Evolutionary conservation across 139 green algal genomes (phyloP).

Genomic region (Picochlorum sp.): DNA sequence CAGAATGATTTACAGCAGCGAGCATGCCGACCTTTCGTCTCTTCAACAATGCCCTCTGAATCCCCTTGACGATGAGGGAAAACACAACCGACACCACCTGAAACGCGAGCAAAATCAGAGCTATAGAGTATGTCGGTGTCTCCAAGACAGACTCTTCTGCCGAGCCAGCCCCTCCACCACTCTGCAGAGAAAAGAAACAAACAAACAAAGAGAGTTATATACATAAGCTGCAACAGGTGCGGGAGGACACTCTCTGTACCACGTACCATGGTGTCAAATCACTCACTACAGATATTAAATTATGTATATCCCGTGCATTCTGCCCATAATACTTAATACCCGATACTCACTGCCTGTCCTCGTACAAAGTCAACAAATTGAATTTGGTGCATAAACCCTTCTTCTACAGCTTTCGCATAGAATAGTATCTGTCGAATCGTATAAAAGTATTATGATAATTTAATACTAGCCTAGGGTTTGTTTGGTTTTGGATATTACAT

Average conservation of each 20-base stretch:
- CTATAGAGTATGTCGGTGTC: not conserved
- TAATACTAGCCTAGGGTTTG: too few species aligned
- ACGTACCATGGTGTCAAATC: too few species aligned
- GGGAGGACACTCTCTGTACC: too few species aligned
- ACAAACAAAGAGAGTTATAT: too few species aligned
- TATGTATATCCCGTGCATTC: too few species aligned
- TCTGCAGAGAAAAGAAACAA: not conserved
- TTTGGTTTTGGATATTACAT: too few species aligned
- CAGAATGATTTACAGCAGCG: conserved; percentile 2
- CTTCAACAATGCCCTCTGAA: not conserved
- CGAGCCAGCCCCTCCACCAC: not conserved
- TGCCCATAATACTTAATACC: not conserved
- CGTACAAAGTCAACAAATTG: not conserved
- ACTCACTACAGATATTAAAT: too few species aligned
- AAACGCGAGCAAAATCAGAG: conserved; percentile 1
- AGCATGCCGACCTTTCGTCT: not conserved
- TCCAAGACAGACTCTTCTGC: not conserved
- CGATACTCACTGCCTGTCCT: not conserved
- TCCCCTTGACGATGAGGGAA: not conserved
- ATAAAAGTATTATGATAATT: too few species aligned
- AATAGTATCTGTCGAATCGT: too few species aligned
- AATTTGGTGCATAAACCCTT: too few species aligned
- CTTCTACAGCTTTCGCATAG: too few species aligned
- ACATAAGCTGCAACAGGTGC: too few species aligned
- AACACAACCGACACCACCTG: conserved; percentile 7